Evolutionary conservation across 441 rosid species (phyloP), one percentile per base, ranked within the genome.

Genomic region (Arabidopsis hybrid): DNA sequence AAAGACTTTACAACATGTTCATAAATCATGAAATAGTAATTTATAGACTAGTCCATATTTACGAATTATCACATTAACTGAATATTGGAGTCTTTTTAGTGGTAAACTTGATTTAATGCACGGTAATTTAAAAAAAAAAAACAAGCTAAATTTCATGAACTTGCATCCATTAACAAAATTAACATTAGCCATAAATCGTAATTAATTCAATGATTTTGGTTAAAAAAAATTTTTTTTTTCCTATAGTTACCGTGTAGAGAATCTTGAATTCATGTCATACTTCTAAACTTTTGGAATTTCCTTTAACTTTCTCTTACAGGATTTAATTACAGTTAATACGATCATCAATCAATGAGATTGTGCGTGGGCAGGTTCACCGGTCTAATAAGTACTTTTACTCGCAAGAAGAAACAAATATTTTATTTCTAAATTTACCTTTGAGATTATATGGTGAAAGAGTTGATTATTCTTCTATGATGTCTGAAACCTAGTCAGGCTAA

Each of bases 281-380:
- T 61, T 72, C 61, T 13, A 58, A 58, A 58, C 4, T 2, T 31
- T 31, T 31, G n/a, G 26, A 62, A 43, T 43, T 43, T 45, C 5
- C 52, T 43, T 43, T 29, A 29, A 13, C 13, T 32, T 26, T 31
- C 16, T 63, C 26, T 45, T 29, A n/a, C 63, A 63, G 51, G 12
- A 18, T 9, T 52, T 43, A 7, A 12, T 42, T 21, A 55, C 56
- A 63, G 31, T 64, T 55, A 35, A 18, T 56, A 73, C 51, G 21
- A 58, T 45, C 42, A 21, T 16, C 50, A 73, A 65, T 73, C 14
- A 73, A 36, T 46, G 71, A 65, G 65, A 57, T 47, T 46, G 65
- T 64, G 18, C 21, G 42, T 55, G 77, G 59, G 58, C 65, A 73
- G 65, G 58, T 73, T 73, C 40, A 67, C 61, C 51, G 7, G 72